Conservation (phyloP, 257 asterid genomes). For the Scutellaria minor region DNA sequence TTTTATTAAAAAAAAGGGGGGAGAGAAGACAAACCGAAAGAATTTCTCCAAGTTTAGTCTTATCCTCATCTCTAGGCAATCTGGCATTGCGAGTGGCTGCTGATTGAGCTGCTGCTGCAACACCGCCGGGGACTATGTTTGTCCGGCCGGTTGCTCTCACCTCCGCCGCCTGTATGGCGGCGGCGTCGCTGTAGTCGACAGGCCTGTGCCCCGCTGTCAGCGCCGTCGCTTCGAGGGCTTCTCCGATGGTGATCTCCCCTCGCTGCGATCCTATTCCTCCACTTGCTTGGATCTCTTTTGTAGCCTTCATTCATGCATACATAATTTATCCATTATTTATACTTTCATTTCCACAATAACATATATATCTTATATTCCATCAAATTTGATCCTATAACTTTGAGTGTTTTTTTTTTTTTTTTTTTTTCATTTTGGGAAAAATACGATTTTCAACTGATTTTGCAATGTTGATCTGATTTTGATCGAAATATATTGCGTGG, state of each 20-base stretch:
- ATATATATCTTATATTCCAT: too few species aligned
- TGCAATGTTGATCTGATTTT: too few species aligned
- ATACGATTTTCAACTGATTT: too few species aligned
- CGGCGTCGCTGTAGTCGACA: constrained; percentile 93
- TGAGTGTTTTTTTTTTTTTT: too few species aligned
- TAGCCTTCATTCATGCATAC: constrained; percentile 20
- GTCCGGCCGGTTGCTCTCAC: constrained; percentile 98
- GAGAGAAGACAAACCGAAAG: constrained; percentile 50
- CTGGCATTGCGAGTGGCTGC: constrained; percentile 98
- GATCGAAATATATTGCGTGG: too few species aligned
- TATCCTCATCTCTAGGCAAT: constrained; percentile 75
- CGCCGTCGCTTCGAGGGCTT: constrained; percentile 95
- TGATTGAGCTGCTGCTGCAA: constrained; percentile 97
- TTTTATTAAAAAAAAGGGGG: background rate
- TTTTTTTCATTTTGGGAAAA: too few species aligned
- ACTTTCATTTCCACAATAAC: background rate
- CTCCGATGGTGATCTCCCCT: constrained; percentile 85
- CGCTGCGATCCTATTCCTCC: constrained; percentile 37
- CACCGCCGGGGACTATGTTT: constrained; percentile 91
- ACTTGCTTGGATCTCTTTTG: constrained; percentile 28
- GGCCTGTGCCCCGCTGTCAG: constrained; percentile 85
- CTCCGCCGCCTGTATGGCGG: constrained; percentile 98
- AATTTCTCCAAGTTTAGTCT: constrained; percentile 79
- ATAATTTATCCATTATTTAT: too few species aligned
- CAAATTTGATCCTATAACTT: too few species aligned